Conservation (phyloP, 768 basidiomycete species). For the Amylocystis lapponica region DNA sequence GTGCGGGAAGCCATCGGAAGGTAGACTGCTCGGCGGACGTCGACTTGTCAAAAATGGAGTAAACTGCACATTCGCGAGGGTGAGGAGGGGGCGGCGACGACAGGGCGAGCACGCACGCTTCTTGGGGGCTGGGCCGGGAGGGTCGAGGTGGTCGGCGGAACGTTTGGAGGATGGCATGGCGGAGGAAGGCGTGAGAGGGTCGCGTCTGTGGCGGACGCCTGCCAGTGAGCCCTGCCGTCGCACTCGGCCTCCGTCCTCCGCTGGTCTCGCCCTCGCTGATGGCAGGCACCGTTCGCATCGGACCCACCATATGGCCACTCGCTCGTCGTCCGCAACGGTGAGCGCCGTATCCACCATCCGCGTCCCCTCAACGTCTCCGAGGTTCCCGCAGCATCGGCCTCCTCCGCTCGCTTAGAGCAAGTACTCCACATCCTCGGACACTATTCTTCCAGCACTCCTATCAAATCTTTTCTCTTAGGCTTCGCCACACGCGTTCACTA, state of each 20-base stretch:
- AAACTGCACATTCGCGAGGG: conserved; percentile 18
- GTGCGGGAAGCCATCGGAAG: conserved; percentile 28
- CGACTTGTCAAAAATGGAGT: conserved; percentile 22
- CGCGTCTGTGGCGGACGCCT: background rate
- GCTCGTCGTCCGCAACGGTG: background rate
- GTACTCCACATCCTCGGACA: too few relatives aligned
- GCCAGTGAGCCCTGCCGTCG: background rate
- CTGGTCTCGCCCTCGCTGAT: background rate
- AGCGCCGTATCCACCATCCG: too few relatives aligned
- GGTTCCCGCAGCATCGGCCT: too few relatives aligned
- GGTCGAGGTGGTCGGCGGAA: conserved; percentile 10
- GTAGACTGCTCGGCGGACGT: conserved; percentile 7
- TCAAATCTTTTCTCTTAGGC: too few relatives aligned
- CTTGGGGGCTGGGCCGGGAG: too few relatives aligned
- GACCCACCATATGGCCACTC: background rate
- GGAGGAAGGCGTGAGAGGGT: too few relatives aligned
- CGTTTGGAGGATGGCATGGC: conserved; percentile 9
- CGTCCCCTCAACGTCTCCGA: too few relatives aligned
- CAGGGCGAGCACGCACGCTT: background rate
- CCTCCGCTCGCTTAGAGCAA: too few relatives aligned
- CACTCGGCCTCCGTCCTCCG: background rate
- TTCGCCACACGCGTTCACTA: too few relatives aligned
- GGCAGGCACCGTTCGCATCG: background rate
- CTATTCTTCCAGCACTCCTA: too few relatives aligned
- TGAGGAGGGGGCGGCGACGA: background rate